Percentiles rank a stretch among this genome's conserved stretches.
These are phyloP conservation scores for Ilyonectria mors-panacis DNA, from an alignment of 2,329 filamentous ascomycete species.

Conservation along the genomic window DNA sequence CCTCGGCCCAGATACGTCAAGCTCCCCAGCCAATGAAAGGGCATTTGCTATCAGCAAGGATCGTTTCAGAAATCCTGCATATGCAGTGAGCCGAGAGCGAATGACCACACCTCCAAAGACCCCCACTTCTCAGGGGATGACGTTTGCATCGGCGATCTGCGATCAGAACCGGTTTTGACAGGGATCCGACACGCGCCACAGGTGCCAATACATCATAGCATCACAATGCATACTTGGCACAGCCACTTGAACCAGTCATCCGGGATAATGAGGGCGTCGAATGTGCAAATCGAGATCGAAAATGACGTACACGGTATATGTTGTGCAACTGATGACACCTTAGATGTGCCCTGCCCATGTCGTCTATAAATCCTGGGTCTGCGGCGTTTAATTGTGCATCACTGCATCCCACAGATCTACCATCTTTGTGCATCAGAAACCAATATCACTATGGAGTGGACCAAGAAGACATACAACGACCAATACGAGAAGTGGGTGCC, in stretches of 20 bases:
- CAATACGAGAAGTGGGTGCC: constrained; percentile 84
- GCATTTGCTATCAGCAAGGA: neutral
- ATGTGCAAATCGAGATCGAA: constrained; percentile 33
- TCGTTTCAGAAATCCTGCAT: too few species aligned
- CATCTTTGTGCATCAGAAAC: neutral
- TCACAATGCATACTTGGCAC: constrained; percentile 38
- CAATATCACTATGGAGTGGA: constrained; percentile 65
- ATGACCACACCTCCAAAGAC: too few species aligned
- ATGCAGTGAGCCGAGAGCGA: too few species aligned
- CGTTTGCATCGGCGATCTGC: constrained; percentile 36
- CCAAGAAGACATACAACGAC: constrained; percentile 75
- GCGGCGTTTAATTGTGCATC: neutral
- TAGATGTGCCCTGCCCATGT: neutral
- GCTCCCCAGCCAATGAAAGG: too few species aligned
- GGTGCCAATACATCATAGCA: constrained; percentile 32
- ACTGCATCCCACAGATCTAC: neutral
- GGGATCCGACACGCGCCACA: constrained; percentile 39
- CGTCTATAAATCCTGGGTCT: neutral
- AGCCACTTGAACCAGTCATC: constrained; percentile 33
- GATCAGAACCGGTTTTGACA: constrained; percentile 44
- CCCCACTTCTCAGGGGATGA: constrained; percentile 35
- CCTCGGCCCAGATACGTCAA: too few species aligned
- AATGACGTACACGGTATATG: constrained; percentile 41
- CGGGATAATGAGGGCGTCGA: constrained; percentile 30
- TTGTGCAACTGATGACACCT: neutral